These are phyloP conservation scores for Fusarium longipes DNA, from an alignment of 2,329 filamentous ascomycete species.

Conservation along the genomic window DNA sequence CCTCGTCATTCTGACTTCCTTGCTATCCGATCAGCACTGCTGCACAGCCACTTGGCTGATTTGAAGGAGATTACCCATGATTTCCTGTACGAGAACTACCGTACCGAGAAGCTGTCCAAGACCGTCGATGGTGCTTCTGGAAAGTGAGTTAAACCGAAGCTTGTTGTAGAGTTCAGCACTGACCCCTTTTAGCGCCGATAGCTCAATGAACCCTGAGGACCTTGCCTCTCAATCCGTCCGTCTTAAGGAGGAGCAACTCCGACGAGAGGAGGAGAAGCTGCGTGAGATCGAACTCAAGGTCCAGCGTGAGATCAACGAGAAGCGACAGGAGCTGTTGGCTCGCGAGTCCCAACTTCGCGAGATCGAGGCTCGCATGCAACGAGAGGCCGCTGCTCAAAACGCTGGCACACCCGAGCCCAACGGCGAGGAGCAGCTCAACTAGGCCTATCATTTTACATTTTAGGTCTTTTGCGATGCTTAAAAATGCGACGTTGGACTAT, in stretches of 20 bases:
- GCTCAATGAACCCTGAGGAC: conserved; percentile 96
- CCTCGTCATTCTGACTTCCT: conserved; percentile 98
- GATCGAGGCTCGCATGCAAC: conserved; percentile 97
- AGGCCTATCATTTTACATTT: conserved; percentile 49
- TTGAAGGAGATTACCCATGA: conserved; percentile 99
- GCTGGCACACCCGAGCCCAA: conserved; percentile 62
- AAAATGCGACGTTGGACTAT: conserved; percentile 58
- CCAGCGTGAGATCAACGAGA: conserved; percentile 99
- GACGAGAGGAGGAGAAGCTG: conserved; percentile 99
- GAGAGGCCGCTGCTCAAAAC: conserved; percentile 73
- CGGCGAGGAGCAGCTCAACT: conserved; percentile 63
- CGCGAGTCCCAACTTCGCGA: conserved; percentile 98
- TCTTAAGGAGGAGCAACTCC: conserved; percentile 99
- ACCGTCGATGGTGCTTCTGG: conserved; percentile 91
- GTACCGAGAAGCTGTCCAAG: conserved; percentile 99
- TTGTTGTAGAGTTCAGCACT: conserved; percentile 38
- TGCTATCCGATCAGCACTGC: conserved; percentile 92
- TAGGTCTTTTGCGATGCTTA: conserved; percentile 50
- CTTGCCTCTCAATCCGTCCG: conserved; percentile 96
- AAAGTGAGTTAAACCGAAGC: conserved; percentile 72
- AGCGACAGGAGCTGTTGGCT: conserved; percentile 96
- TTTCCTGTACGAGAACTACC: conserved; percentile 99
- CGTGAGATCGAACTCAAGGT: conserved; percentile 99
- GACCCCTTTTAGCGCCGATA: conserved; percentile 66
- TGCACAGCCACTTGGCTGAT: conserved; percentile 98